These are phyloP conservation scores for Gonium pectorale DNA, from an alignment of 139 green algal species.

Conservation along the genomic window DNA sequence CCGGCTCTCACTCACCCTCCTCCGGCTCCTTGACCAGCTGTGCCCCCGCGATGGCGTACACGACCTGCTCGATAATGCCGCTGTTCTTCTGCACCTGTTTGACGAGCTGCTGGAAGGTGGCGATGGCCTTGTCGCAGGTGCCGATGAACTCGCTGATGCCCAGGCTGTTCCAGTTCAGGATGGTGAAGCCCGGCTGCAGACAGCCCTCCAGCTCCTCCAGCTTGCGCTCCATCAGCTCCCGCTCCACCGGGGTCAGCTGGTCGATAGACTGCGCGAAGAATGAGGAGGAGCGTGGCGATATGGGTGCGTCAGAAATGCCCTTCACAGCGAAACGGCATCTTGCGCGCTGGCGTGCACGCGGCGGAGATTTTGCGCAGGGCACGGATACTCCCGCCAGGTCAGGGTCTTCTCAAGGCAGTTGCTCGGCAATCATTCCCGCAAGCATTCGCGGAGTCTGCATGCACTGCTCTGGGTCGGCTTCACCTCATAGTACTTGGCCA, in stretches of 20 bases:
- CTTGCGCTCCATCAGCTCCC: constrained; percentile 73
- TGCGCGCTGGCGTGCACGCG: no score
- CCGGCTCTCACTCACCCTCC: constrained; percentile 16
- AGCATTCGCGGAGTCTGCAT: no score
- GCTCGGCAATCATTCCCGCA: no score
- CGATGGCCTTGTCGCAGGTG: constrained; percentile 79
- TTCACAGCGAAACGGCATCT: no score
- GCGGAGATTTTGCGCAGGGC: no score
- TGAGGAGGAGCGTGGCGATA: no score
- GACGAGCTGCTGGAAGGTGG: constrained; percentile 79
- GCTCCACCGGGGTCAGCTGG: constrained; percentile 73
- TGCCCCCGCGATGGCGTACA: constrained; percentile 73
- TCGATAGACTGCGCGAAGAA: constrained; percentile 61
- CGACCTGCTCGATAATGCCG: constrained; percentile 82
- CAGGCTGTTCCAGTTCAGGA: constrained; percentile 94
- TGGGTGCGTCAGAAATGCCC: no score
- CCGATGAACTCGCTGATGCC: constrained; percentile 89
- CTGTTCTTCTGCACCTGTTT: constrained; percentile 89
- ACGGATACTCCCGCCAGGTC: no score
- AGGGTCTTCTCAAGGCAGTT: no score
- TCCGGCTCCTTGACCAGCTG: constrained; percentile 54
- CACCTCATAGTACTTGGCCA: constrained; percentile 81
- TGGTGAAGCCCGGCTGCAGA: constrained; percentile 84
- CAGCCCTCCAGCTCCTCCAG: constrained; percentile 75
- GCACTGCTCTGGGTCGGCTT: no score